A percentile compares a stretch with the other conserved stretches of the same genome.
These are phyloP conservation scores for Aspergillus fumigatiaffinis DNA, from an alignment of 2,329 filamentous ascomycete genomes.

Conservation along the genomic window DNA sequence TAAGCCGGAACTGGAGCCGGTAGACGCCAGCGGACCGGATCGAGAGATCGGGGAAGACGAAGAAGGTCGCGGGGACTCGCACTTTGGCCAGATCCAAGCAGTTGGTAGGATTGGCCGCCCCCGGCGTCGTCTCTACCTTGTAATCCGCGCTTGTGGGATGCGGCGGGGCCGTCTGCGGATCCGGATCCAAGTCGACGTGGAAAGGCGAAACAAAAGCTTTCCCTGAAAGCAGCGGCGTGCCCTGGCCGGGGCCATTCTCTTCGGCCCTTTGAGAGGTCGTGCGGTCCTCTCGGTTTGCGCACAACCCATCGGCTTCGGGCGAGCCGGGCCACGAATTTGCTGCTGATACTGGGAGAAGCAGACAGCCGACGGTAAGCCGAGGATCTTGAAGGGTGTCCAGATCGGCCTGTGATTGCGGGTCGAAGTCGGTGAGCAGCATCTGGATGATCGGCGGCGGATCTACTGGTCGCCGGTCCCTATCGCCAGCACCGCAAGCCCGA, in stretches of 20 bases:
- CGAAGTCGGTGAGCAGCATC: slow-evolving; percentile 43
- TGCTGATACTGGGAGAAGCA: slow-evolving; percentile 35
- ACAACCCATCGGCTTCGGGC: slow-evolving; percentile 4
- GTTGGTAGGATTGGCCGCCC: background rate
- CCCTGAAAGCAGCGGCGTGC: slow-evolving; percentile 33
- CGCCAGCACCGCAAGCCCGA: slow-evolving; percentile 45
- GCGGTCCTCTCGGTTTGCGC: slow-evolving; percentile 13
- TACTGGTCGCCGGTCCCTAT: slow-evolving; percentile 44
- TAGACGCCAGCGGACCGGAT: slow-evolving; percentile 44
- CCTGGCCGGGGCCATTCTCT: slow-evolving; percentile 16
- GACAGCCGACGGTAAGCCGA: slow-evolving; percentile 42
- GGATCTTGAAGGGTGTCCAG: slow-evolving; percentile 36
- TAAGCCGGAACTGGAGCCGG: slow-evolving; percentile 43
- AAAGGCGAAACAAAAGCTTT: slow-evolving; percentile 42
- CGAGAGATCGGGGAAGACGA: slow-evolving; percentile 47
- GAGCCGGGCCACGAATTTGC: slow-evolving; percentile 8
- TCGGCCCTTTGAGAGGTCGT: slow-evolving; percentile 9
- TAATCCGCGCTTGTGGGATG: slow-evolving; percentile 29
- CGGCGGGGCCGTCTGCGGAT: slow-evolving; percentile 37
- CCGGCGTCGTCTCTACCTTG: slow-evolving; percentile 6
- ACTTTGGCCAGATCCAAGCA: background rate
- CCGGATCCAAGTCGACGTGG: slow-evolving; percentile 40
- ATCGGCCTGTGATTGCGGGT: slow-evolving; percentile 36
- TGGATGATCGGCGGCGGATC: slow-evolving; percentile 48
- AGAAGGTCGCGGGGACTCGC: slow-evolving; percentile 39